A percentile compares a stretch with the other conserved stretches of the same genome.
Evolutionary conservation across 2,329 filamentous ascomycete genomes (phyloP).

Genomic region (Colletotrichum sp.): DNA sequence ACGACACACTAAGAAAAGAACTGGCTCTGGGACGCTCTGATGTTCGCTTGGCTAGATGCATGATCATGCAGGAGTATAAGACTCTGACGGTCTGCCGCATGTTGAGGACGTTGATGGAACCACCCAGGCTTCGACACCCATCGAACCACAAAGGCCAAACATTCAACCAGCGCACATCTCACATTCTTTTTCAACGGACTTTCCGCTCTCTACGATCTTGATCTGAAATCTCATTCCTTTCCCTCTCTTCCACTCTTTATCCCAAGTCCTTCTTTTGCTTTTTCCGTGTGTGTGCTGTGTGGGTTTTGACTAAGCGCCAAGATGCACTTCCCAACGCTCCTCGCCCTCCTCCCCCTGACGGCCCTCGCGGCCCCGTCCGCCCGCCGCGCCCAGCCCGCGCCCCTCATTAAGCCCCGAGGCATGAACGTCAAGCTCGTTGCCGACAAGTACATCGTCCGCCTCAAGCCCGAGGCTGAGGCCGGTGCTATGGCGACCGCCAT

Average conservation of each 20-base stretch:
- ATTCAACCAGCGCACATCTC: not conserved
- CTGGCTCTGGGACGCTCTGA: not conserved
- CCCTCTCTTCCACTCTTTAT: not conserved
- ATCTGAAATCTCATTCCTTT: not conserved
- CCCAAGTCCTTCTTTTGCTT: not conserved
- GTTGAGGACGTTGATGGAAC: not conserved
- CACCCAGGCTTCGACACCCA: not conserved
- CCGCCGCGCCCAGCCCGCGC: conserved; percentile 36
- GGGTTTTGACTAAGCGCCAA: not conserved
- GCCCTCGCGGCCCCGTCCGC: conserved; percentile 14
- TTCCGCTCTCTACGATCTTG: not conserved
- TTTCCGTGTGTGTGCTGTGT: not conserved
- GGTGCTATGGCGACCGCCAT: conserved; percentile 30
- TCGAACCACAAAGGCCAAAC: not conserved
- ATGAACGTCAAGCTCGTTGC: conserved; percentile 32
- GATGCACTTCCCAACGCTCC: conserved; percentile 14
- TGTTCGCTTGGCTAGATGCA: not conserved
- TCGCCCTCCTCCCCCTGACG: conserved; percentile 11
- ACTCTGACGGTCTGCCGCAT: not conserved
- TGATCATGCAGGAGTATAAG: conserved; percentile 1
- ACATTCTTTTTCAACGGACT: not conserved
- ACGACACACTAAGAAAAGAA: not conserved
- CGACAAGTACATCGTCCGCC: conserved; percentile 43
- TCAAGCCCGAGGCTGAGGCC: conserved; percentile 29
- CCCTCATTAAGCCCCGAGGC: conserved; percentile 35